These are phyloP conservation scores for Calonectria ilicicola DNA, from an alignment of 2,329 filamentous ascomycete species.

Conservation along the genomic window DNA sequence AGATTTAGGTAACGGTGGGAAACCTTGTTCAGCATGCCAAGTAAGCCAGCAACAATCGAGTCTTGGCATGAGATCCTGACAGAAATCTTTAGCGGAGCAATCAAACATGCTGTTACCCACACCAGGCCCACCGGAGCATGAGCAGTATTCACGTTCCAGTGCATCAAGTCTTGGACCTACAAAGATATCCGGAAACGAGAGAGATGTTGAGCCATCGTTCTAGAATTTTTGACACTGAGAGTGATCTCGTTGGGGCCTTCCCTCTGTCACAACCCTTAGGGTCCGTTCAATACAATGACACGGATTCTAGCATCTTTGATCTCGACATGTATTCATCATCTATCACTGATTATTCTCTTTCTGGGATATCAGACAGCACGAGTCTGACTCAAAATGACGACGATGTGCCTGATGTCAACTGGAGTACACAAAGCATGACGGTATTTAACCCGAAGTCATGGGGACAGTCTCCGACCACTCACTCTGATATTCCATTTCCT, in stretches of 20 bases:
- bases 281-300: neutral
- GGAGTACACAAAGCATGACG: neutral
- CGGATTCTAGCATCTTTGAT: neutral
- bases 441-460: neutral
- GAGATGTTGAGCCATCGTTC: too few species aligned
- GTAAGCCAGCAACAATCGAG: neutral
- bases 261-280: neutral
- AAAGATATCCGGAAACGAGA: too few species aligned
- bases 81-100: neutral
- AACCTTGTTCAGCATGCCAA: slow-evolving; percentile 6
- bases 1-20: neutral
- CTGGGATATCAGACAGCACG: neutral
- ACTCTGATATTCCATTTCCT: neutral
- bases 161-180: neutral
- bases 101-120: neutral
- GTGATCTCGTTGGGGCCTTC: too few species aligned
- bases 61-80: neutral
- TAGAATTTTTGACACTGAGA: too few species aligned
- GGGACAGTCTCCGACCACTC: neutral
- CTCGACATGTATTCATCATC: neutral
- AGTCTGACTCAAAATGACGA: neutral
- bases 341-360: neutral
- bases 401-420: neutral
- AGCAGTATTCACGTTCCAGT: neutral
- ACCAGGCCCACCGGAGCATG: neutral